Evolutionary conservation across 805 yeast genomes (phyloP).

Genomic region (Saturnispora besseyi): DNA sequence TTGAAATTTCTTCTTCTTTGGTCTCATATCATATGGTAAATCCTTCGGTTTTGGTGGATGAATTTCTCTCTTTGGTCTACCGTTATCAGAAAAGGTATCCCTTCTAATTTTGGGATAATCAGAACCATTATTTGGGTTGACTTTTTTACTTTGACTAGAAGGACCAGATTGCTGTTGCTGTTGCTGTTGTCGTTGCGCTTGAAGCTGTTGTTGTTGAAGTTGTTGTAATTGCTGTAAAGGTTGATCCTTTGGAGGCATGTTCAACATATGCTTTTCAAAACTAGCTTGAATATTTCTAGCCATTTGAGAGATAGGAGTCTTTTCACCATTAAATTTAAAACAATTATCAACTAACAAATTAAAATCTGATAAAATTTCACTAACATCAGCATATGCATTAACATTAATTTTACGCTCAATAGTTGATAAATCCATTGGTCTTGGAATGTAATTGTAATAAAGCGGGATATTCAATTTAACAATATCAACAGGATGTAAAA

Average conservation of each 20-base stretch:
- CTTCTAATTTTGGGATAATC: constrained; percentile 63
- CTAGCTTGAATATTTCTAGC: constrained; percentile 84
- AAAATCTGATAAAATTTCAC: constrained; percentile 66
- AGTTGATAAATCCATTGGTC: constrained; percentile 92
- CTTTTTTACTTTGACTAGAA: constrained; percentile 10
- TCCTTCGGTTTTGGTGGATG: constrained; percentile 96
- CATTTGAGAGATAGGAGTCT: constrained; percentile 81
- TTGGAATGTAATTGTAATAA: constrained; percentile 70
- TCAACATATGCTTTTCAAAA: constrained; percentile 86
- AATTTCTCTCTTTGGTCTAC: constrained; percentile 89
- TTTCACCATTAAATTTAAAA: constrained; percentile 73
- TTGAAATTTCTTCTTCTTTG: constrained; percentile 84
- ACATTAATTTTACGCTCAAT: constrained; percentile 70
- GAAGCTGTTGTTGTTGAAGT: constrained; percentile 17
- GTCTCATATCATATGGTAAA: constrained; percentile 82
- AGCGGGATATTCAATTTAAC: constrained; percentile 84
- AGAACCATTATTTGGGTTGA: constrained; percentile 17
- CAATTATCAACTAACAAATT: constrained; percentile 81
- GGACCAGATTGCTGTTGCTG: not conserved
- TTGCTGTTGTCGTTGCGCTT: not conserved
- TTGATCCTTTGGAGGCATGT: constrained; percentile 66
- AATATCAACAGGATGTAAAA: constrained; percentile 81
- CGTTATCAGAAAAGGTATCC: constrained; percentile 55
- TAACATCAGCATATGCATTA: constrained; percentile 64
- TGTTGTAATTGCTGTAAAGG: constrained; percentile 17